Evolutionary conservation across 2,329 filamentous ascomycete species (phyloP), one percentile per base, ranked within the genome.

Genomic region (Thyridium curvatum): DNA sequence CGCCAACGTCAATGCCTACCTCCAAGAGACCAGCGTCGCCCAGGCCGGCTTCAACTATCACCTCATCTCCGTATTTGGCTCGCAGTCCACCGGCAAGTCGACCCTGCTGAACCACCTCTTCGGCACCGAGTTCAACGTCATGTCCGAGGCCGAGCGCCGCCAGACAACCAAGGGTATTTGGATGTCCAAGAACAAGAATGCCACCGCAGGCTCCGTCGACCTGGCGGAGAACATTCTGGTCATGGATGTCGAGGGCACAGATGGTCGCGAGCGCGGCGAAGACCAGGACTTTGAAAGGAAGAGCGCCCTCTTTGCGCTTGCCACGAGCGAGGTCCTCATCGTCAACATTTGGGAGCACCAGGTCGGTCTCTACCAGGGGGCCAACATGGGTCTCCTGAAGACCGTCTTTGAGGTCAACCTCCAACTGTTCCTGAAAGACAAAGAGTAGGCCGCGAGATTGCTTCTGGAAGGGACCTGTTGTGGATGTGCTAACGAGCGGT

Each of bases 331-430:
- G 68, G 91, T 98, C 38, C 74, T 98, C 52, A 94, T 98, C 57
- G 85, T 98, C 63, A 98, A 98, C 60, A 94, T 98, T 50, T 98
- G 93, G 93, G 93, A 98, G 65, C 91, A 96, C 62, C 93, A 98
- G 65, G 93, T 98, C 45, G 93, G 93, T 35, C 64, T 98, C 61
- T 98, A 98, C 60, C 91, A 98, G 66, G 93, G 93, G 41, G 93
- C 93, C 52, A 98, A 98, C 62, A 98, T 98, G 93, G 93, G 93
- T 8, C 66, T 98, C 53, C 71, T 98, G 54, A 98, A 98, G 75
- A 98, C 94, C 0, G 93, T 98, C 4, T 98, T 98, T 53, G 93
- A 98, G 68, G 93, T 98, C 62, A 98, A 98, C 59, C 62, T 98
- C 58, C 91, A 97, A 64, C 72, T 98, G 18, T 98, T 98, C 65